Evolutionary conservation across 2,329 filamentous ascomycete genomes (phyloP), one percentile per base, ranked within the genome.

Genomic region (Cladophialophora exuberans): DNA sequence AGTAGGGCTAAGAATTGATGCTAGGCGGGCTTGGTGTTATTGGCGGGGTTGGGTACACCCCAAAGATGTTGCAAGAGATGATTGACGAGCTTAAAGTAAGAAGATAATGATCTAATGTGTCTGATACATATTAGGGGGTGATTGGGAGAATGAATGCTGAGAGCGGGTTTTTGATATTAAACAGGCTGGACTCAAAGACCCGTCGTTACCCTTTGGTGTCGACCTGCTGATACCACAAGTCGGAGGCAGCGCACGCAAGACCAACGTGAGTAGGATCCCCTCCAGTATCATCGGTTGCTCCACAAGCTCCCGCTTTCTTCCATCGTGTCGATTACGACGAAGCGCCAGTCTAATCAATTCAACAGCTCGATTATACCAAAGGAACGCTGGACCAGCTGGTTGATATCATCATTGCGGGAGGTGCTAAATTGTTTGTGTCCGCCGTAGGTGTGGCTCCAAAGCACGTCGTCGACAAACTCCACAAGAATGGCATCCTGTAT

Each of bases 161-260:
- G 38, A 23, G 20, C 26, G 38, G 26, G 3, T 4, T 42, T n/a
- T 20, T 25, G 35, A 30, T 13, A 30, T 23, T 25, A 6, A n/a
- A 38, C 25, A 93, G 75, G 76, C 81, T 20, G 77, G 84, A 64
- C 80, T 93, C 3, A 61, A 63, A 4, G 74, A 76, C 28, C 83
- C 86, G 0, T 75, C 78, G 50, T 78, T 92, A 4, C 87, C 89
- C 0, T 94, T 94, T 69, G 90, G 89, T 64, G 81, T 94, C 33
- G 90, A 94, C 71, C 83, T 95, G 4, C 89, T 89, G 0, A 80
- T 95, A 23, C 89, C 90, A 2, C 89, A 94, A 73, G 76, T 94
- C 46, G 90, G 90, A 54, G 88, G 86, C 41, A 78, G 73, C 38
- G 89, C 90, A 6, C 82, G 90, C 61, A 87, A 87, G 74, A 94